Conservation (phyloP, 2,329 filamentous ascomycete genomes). For the Colletotrichum sp. region DNA sequence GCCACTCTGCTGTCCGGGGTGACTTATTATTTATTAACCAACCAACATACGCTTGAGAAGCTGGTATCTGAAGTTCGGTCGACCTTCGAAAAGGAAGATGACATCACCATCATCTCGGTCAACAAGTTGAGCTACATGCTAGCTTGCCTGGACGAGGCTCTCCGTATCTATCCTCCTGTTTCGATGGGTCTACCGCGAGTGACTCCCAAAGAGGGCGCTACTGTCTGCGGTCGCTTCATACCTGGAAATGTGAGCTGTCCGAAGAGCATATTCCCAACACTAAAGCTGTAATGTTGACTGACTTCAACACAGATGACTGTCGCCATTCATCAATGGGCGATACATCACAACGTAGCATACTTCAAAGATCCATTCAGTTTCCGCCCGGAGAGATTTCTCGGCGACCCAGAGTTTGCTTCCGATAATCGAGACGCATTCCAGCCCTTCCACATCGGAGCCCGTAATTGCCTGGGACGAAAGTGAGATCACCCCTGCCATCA, state of each 20-base stretch:
- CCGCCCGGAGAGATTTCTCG: constrained; percentile 1
- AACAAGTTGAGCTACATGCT: constrained; percentile 39
- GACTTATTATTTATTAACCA: constrained; percentile 41
- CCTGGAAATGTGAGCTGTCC: neutral
- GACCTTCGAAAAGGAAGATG: constrained; percentile 34
- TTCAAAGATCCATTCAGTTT: neutral
- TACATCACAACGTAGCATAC: neutral
- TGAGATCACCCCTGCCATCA: neutral
- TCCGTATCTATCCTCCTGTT: constrained; percentile 33
- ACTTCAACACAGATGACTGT: neutral
- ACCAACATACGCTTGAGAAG: constrained; percentile 28
- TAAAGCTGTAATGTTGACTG: neutral
- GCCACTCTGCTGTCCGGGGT: constrained; percentile 44
- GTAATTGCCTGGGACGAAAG: neutral
- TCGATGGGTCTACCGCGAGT: neutral
- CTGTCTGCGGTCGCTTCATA: neutral
- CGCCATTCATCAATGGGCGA: neutral
- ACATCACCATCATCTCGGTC: constrained; percentile 39
- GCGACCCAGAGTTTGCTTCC: neutral
- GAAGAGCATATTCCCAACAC: rapidly evolving
- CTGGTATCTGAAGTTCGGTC: constrained; percentile 42
- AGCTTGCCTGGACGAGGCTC: constrained; percentile 43
- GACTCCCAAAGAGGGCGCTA: neutral
- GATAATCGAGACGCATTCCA: constrained; percentile 47
- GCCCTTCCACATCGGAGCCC: constrained; percentile 39